Conservation (phyloP, 179 eudicot species). For the Gypsophila paniculata region DNA sequence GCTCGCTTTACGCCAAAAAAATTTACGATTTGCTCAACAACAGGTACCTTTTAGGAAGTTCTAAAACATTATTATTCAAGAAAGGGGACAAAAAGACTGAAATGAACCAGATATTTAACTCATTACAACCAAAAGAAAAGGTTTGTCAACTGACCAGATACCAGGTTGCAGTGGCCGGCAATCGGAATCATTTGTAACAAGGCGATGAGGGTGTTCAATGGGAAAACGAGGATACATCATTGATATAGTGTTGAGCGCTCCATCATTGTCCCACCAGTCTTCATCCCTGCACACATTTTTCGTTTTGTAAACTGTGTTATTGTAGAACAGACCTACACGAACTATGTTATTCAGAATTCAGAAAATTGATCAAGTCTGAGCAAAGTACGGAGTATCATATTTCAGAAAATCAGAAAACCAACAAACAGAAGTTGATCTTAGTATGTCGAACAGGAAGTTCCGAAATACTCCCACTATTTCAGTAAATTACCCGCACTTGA, state of each 20-base stretch:
- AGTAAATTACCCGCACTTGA: too few species aligned
- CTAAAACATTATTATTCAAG: too few species aligned
- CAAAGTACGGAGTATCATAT: too few species aligned
- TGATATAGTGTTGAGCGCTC: slow-evolving; percentile 84
- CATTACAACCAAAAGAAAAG: background rate
- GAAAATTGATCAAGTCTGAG: too few species aligned
- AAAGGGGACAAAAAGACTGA: background rate
- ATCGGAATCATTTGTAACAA: slow-evolving; percentile 67
- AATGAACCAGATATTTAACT: background rate
- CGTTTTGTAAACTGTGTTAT: too few species aligned
- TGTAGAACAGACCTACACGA: background rate
- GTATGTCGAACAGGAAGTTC: background rate
- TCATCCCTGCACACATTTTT: slow-evolving; percentile 58
- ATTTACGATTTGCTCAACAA: too few species aligned
- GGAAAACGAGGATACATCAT: slow-evolving; percentile 93
- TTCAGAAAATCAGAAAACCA: background rate
- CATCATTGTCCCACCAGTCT: slow-evolving; percentile 98
- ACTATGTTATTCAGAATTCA: background rate
- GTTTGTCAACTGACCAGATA: slow-evolving; percentile 54
- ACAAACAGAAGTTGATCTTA: background rate
- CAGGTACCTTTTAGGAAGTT: too few species aligned
- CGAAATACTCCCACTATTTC: too few species aligned
- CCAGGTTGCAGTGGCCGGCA: slow-evolving; percentile 83
- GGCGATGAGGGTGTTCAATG: slow-evolving; percentile 61
- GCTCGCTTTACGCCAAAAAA: too few species aligned